Base-by-base conservation (phyloP, 768 basidiomycete species). In the Pisolithus tinctorius region DNA sequence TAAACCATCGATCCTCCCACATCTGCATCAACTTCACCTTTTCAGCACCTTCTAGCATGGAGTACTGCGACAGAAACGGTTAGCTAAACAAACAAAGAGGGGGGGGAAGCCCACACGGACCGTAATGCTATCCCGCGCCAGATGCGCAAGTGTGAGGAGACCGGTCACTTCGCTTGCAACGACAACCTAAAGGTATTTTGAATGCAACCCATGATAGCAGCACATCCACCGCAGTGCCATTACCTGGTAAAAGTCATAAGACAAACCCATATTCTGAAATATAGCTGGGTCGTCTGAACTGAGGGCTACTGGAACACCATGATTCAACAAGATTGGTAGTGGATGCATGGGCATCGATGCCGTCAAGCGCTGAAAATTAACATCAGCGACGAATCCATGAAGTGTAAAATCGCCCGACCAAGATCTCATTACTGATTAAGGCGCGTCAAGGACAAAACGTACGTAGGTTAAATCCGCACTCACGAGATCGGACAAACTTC, bases 401-500 rank as follows among this genome's bases (percentile, higher is more conserved):
- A 41, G 1, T 34, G 4, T 47, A 55, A 17, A 13, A 20, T 48
- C 52, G 60, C 43, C 64, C 58, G 62, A 86, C 86, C 64, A 90
- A 67, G 36, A 89, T 80, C 59, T 89, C 86, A 53, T 90, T 88
- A 46, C 86, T 87, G 55, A 26, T 27, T 29, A 8, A 17, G 14
- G 27, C 13, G 4, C 41, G 7, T 9, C 27, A 51, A 45, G 36
- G n/a, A 38, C 52, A 13, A 53, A 50, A 41, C 20, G 17, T 36
- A 20, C 31, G 52, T 9, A 42, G 26, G 6, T 44, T 31, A 31
- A 38, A 23, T 25, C 45, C 49, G 48, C 50, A 74, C 83, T 51
- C 67, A 88, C 86, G 86, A 90, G 54, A 90, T 87, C 1, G 88
- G 87, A 61, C 88, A 89, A 23, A 88, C 76, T 68, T 90, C 88